A percentile compares a stretch with the other conserved stretches of the same genome.
phyloP scores from a whole-genome alignment of 345 rosid genomes.

The Mangifera indica region DNA sequence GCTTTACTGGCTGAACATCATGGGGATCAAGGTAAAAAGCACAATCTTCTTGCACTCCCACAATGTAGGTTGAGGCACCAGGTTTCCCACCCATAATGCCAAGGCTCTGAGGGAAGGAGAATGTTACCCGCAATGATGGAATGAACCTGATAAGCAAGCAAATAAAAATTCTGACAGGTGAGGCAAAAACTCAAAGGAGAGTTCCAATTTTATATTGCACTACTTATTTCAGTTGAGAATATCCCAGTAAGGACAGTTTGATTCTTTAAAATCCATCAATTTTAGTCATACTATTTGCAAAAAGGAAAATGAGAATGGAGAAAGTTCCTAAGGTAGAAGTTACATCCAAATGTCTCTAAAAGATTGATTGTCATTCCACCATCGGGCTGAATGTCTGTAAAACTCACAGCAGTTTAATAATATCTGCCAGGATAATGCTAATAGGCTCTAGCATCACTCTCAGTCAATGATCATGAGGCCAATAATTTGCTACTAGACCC shows the following conservation, averaged over 20 bases:
- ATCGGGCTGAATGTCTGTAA: neutral
- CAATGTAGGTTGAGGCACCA: conserved; percentile 81
- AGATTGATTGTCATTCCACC: neutral
- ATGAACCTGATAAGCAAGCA: conserved; percentile 53
- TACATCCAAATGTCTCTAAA: neutral
- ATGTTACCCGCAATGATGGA: conserved; percentile 72
- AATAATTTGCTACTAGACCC: neutral
- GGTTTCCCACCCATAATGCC: conserved; percentile 96
- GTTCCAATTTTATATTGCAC: neutral
- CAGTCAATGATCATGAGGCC: neutral
- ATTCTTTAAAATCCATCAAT: neutral
- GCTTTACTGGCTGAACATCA: conserved; percentile 67
- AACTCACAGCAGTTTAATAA: neutral
- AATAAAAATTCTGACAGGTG: conserved; percentile 6
- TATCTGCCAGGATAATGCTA: neutral
- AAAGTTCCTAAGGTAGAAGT: neutral
- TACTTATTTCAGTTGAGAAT: conserved; percentile 11
- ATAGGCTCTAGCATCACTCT: neutral
- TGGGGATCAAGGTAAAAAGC: conserved; percentile 94
- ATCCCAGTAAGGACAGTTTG: neutral
- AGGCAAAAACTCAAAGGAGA: conserved; percentile 1
- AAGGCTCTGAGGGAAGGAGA: conserved; percentile 87
- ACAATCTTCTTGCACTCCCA: conserved; percentile 84
- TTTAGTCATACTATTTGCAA: neutral
- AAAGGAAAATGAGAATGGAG: neutral